Percentiles rank a stretch among this genome's conserved stretches.
phyloP scores from a whole-genome alignment of 306 rosid genomes.

The Rubus parviflorus region DNA sequence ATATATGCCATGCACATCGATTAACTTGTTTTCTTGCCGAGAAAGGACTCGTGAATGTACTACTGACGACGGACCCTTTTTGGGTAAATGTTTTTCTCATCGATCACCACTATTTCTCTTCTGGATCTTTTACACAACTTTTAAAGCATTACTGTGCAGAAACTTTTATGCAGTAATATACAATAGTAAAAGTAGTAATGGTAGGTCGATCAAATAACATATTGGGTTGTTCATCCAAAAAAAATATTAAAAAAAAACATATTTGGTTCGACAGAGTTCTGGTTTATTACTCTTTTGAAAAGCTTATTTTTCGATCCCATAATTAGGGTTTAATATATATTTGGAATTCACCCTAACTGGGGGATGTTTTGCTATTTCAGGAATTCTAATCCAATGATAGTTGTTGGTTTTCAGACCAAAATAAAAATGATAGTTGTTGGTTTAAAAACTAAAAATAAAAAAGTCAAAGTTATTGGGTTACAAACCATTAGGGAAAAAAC shows the following conservation, averaged over 20 bases:
- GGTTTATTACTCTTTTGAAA: too few relatives aligned
- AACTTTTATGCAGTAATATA: background rate
- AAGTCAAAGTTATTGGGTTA: too few relatives aligned
- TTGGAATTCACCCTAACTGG: too few relatives aligned
- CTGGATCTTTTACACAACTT: background rate
- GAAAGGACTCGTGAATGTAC: conserved; percentile 34
- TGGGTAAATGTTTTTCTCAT: background rate
- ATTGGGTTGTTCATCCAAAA: background rate
- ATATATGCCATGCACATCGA: background rate
- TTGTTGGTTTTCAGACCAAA: too few relatives aligned
- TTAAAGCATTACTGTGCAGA: background rate
- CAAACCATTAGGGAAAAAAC: too few relatives aligned
- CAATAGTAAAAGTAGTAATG: background rate
- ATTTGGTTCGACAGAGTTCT: background rate
- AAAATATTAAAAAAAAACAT: background rate
- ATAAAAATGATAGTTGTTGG: too few relatives aligned
- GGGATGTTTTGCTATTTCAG: too few relatives aligned
- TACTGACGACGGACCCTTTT: background rate
- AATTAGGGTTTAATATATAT: too few relatives aligned
- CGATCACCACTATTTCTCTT: background rate
- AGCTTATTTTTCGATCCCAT: too few relatives aligned
- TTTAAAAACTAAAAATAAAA: too few relatives aligned
- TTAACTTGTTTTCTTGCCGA: conserved; percentile 20
- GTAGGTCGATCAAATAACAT: background rate
- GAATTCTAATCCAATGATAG: too few relatives aligned